Percentiles rank a stretch among this genome's conserved stretches.
Evolutionary conservation across 75 land plant genomes (phyloP).

Genomic region (Selaginella tamariscina): DNA sequence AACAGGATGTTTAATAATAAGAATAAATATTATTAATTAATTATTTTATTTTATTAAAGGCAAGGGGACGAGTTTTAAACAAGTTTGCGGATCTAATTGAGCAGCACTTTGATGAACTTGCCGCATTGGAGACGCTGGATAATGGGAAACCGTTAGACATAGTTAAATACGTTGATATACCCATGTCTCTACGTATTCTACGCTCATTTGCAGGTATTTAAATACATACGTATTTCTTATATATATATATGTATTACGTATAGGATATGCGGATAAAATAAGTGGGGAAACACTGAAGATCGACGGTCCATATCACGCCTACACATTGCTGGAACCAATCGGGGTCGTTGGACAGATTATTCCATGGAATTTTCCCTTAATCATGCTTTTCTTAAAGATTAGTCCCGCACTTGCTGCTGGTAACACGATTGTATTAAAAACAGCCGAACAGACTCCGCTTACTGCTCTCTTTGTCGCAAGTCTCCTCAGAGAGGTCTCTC

Average conservation of each 20-base stretch:
- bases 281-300: conserved; percentile 53
- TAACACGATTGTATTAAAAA: conserved; percentile 60
- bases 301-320: conserved; percentile 29
- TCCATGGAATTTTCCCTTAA: conserved; percentile 62
- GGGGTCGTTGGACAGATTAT: conserved; percentile 67
- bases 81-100: conserved; percentile 64
- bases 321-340: conserved; percentile 48
- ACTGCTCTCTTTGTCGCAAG: conserved; percentile 53
- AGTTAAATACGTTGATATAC: conserved; percentile 34
- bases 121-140: conserved; percentile 51
- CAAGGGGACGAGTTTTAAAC: conserved; percentile 44
- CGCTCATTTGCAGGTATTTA: conserved; percentile 56
- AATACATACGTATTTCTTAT: background rate
- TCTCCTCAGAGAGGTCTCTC: conserved; percentile 51
- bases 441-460: conserved; percentile 84
- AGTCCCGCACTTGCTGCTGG: conserved; percentile 72
- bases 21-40: no score
- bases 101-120: conserved; percentile 54
- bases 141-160: conserved; percentile 43
- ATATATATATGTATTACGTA: background rate
- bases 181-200: conserved; percentile 18
- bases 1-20: no score
- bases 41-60: conserved; percentile 23
- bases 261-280: conserved; percentile 56
- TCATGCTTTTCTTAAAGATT: conserved; percentile 47